phyloP scores from a whole-genome alignment of 164 flowering plant species.

The Cinnamomum micranthum region DNA sequence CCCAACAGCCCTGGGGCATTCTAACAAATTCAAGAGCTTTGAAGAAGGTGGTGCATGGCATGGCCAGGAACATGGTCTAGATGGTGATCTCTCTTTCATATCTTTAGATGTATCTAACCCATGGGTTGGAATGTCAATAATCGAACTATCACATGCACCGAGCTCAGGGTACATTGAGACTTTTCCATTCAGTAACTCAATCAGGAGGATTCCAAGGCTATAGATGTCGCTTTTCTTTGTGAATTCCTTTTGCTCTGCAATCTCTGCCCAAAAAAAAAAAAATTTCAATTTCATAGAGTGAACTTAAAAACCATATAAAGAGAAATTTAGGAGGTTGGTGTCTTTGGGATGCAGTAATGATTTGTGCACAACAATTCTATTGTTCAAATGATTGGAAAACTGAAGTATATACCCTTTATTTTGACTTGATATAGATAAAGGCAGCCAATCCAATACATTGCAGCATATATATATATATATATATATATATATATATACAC shows the following conservation, averaged over 20 bases:
- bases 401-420: too few relatives aligned
- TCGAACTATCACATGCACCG: conserved; percentile 42
- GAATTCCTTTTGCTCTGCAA: conserved; percentile 29
- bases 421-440: too few relatives aligned
- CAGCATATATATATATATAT: too few relatives aligned
- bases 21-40: conserved; percentile 33
- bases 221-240: conserved; percentile 63
- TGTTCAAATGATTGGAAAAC: too few relatives aligned
- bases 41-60: conserved; percentile 49
- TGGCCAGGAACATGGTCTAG: conserved; percentile 63
- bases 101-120: conserved; percentile 50
- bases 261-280: conserved; percentile 32
- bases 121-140: conserved; percentile 62
- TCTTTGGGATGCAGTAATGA: too few relatives aligned
- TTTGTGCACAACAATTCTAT: too few relatives aligned
- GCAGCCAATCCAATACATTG: too few relatives aligned
- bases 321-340: too few relatives aligned
- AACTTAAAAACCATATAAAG: neutral
- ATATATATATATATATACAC: too few relatives aligned
- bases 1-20: conserved; percentile 33
- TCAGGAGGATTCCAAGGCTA: conserved; percentile 63
- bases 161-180: conserved; percentile 40
- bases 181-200: conserved; percentile 70
- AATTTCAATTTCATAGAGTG: neutral
- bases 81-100: conserved; percentile 46